phyloP scores from a whole-genome alignment of 2,329 filamentous ascomycete species.

The Diaporthe ilicicola region DNA sequence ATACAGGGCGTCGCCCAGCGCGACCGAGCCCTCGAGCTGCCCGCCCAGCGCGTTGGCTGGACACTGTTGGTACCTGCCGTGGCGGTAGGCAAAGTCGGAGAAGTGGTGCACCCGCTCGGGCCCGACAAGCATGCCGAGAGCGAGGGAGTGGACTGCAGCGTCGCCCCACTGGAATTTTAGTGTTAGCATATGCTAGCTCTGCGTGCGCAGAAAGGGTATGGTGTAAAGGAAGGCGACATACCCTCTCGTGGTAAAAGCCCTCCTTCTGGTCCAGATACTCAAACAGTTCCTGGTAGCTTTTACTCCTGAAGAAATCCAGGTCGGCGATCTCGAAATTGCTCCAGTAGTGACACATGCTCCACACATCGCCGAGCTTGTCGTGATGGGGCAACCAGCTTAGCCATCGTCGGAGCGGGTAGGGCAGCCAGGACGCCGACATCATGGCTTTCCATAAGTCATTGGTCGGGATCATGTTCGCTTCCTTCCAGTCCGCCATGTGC shows the following conservation, averaged over 20 bases:
- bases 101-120: constrained; percentile 53
- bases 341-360: constrained; percentile 58
- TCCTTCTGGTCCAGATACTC: constrained; percentile 50
- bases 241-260: constrained; percentile 54
- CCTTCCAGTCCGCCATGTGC: constrained; percentile 51
- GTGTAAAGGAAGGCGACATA: constrained; percentile 37
- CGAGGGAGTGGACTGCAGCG: constrained; percentile 53
- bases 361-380: constrained; percentile 49
- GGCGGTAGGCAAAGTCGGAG: constrained; percentile 53
- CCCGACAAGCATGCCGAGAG: constrained; percentile 50
- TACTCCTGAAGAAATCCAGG: constrained; percentile 53
- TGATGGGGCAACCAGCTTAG: constrained; percentile 48
- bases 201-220: too few relatives aligned
- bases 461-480: constrained; percentile 44
- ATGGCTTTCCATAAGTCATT: constrained; percentile 51
- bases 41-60: constrained; percentile 48
- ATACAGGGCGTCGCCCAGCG: constrained; percentile 39
- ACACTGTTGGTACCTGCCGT: constrained; percentile 45
- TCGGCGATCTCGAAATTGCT: constrained; percentile 58
- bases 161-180: constrained; percentile 50
- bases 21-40: constrained; percentile 44
- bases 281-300: constrained; percentile 51
- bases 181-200: constrained; percentile 4
- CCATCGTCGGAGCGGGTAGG: constrained; percentile 50
- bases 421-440: constrained; percentile 50